phyloP scores from a whole-genome alignment of 2,329 filamentous ascomycete genomes.

The Penicillium sp. region DNA sequence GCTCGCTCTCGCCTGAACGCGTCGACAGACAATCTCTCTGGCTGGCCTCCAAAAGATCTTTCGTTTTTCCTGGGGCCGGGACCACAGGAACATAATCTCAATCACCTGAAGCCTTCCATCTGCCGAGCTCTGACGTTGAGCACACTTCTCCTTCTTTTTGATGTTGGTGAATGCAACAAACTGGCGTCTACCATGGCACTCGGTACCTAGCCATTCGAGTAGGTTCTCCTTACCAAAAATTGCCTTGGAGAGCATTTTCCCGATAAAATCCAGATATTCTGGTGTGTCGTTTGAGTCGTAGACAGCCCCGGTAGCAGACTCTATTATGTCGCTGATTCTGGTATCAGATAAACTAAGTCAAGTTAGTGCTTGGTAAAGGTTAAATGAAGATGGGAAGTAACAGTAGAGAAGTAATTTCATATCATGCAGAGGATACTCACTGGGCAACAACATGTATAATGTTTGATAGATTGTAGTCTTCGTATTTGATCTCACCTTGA shows the following conservation, averaged over 20 bases:
- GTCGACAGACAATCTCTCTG: neutral
- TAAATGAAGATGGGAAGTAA: neutral
- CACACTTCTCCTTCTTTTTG: neutral
- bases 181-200: neutral
- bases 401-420: neutral
- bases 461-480: neutral
- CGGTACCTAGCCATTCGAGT: neutral
- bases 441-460: neutral
- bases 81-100: neutral
- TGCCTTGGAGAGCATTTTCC: neutral
- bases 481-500: neutral
- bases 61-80: neutral
- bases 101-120: neutral
- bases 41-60: slow-evolving; percentile 1
- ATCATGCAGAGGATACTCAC: neutral
- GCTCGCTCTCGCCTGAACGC: neutral
- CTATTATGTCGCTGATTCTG: neutral
- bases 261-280: neutral
- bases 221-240: neutral
- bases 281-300: neutral
- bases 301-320: neutral
- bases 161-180: neutral
- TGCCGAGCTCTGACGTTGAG: neutral
- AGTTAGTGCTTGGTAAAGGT: neutral
- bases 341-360: neutral